Percentiles rank a stretch among this genome's conserved stretches.
Conservation (phyloP, 257 asterid species). For the Linaria vulgaris region DNA sequence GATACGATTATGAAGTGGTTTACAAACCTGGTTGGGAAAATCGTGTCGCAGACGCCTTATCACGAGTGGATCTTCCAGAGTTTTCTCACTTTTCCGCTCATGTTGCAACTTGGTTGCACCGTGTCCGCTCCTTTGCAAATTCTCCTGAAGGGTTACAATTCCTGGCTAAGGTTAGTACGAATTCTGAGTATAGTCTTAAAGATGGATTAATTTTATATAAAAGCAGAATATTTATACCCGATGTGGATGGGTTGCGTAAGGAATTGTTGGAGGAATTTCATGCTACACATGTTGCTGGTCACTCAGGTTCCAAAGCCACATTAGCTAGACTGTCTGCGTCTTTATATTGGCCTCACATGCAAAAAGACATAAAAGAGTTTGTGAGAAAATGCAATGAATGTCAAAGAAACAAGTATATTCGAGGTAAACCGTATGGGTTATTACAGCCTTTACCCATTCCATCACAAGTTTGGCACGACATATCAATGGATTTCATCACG, state of each 20-base stretch:
- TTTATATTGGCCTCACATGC: not conserved
- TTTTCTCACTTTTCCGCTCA: too few species aligned
- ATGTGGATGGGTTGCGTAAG: too few species aligned
- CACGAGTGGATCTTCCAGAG: not conserved
- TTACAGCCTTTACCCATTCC: not conserved
- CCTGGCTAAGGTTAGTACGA: too few species aligned
- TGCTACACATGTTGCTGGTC: not conserved
- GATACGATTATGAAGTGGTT: not conserved
- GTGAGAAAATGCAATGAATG: not conserved
- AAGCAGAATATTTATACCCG: too few species aligned
- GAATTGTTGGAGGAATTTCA: not conserved
- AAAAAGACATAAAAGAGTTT: too few species aligned
- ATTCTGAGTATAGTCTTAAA: too few species aligned
- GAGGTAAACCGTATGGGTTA: not conserved
- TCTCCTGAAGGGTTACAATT: too few species aligned
- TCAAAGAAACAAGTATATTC: not conserved
- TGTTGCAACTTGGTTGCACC: too few species aligned
- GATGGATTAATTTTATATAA: too few species aligned
- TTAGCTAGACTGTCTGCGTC: not conserved
- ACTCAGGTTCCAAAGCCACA: not conserved
- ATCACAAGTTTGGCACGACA: not conserved
- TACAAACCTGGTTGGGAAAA: not conserved
- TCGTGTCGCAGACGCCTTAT: not conserved
- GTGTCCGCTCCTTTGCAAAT: too few species aligned
- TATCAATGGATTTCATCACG: too few species aligned